Conservation (phyloP, 768 basidiomycete genomes). For the Leccinum barrowsii region DNA sequence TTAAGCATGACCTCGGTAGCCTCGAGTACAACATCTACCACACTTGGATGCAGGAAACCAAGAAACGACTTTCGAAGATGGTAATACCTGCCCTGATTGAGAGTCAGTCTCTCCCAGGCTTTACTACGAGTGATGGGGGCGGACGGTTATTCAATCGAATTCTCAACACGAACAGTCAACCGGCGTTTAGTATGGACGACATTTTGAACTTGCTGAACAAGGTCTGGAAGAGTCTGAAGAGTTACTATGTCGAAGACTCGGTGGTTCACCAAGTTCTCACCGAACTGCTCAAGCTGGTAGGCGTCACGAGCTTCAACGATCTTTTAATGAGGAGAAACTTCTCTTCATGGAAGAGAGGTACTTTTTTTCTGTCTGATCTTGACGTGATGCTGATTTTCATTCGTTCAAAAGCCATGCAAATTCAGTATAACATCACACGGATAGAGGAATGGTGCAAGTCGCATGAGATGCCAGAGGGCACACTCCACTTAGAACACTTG, state of each 20-base stretch:
- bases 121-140: conserved; percentile 92
- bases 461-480: conserved; percentile 99
- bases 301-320: conserved; percentile 97
- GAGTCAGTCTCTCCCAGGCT: conserved; percentile 95
- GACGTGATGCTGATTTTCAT: background rate
- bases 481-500: conserved; percentile 94
- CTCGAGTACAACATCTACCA: conserved; percentile 99
- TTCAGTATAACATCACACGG: conserved; percentile 98
- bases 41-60: conserved; percentile 98
- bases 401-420: conserved; percentile 85
- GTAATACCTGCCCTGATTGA: conserved; percentile 98
- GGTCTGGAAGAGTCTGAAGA: conserved; percentile 97
- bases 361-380: conserved; percentile 18
- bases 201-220: conserved; percentile 95
- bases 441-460: conserved; percentile 99
- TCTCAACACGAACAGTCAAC: conserved; percentile 77
- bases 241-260: conserved; percentile 96
- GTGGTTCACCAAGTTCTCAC: conserved; percentile 95
- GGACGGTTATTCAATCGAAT: conserved; percentile 93
- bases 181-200: conserved; percentile 98
- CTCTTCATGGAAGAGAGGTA: conserved; percentile 99
- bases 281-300: conserved; percentile 92
- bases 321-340: conserved; percentile 98
- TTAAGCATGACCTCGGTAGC: conserved; percentile 97
- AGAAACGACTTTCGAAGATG: conserved; percentile 95